Base-by-base conservation (phyloP, 2,329 filamentous ascomycete species). In the Trichoderma atrobrunneum region DNA sequence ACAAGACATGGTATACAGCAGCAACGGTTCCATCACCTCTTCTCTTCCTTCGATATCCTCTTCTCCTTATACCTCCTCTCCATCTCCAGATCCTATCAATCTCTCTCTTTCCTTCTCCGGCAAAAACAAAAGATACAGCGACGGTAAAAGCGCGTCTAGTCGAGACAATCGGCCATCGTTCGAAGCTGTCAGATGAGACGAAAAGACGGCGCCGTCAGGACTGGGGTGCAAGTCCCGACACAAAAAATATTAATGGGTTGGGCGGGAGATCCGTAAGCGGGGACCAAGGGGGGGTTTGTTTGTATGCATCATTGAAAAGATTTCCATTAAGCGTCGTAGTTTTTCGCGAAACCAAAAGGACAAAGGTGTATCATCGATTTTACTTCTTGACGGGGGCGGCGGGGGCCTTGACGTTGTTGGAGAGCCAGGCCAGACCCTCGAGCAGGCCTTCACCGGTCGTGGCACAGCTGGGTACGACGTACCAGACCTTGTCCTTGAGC, bases 401-500 rank as follows among this genome's bases (percentile, higher is more conserved):
- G 57, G 87, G 87, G 7, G 87, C 84, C 85, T 95, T 95, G 84
- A 95, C 91, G 80, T 94, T 95, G 84, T 93, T 93, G 75, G 92
- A 94, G 76, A 95, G 86, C 93, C 93, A 95, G 70, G 90, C 91
- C 80, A 96, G 84, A 76, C 93, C 93, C 83, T 95, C 93, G 76
- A 94, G 88, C 73, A 96, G 87, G 78, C 93, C 93, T 80, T 94
- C 93, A 73, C 93, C 93, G 21, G 91, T 92, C 34, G 92, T 95
- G 69, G 93, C 93, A 80, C 92, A 93, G 82, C 91, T 94, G 66
- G 93, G 93, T 78, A 93, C 91, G 74, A 95, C 93, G 81, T 92
- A 94, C 92, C 92, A 95, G 80, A 93, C 88, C 86, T 92, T 93
- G 80, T 95, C 92, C 84, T 92, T 94, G 76, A 95, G 86, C 80